These are phyloP conservation scores for Vitis rupestris DNA, from an alignment of 164 flowering plant species.

Conservation along the genomic window DNA sequence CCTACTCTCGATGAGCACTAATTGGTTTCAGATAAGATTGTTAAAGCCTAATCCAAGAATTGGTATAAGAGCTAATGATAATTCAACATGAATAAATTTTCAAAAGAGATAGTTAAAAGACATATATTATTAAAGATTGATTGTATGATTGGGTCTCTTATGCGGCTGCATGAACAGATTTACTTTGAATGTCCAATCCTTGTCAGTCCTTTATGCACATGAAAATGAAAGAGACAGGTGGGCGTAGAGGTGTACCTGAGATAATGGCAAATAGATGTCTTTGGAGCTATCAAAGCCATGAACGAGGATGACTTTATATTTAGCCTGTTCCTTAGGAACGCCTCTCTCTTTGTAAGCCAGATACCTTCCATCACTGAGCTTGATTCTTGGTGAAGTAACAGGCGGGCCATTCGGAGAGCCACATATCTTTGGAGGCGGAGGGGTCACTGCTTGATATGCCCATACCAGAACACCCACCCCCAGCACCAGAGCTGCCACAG, in stretches of 20 bases:
- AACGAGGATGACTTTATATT: not conserved
- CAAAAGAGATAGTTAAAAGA: too few species aligned
- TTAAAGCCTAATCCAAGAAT: too few species aligned
- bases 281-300: conserved; percentile 11
- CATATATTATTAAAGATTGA: too few species aligned
- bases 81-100: too few species aligned
- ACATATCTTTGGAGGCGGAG: conserved; percentile 48
- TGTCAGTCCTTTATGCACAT: too few species aligned
- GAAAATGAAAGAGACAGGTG: too few species aligned
- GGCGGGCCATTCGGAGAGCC: conserved; percentile 54
- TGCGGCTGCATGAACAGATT: too few species aligned
- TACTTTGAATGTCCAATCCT: too few species aligned
- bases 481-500: conserved; percentile 23
- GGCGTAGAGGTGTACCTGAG: not conserved
- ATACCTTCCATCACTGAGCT: conserved; percentile 60
- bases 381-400: conserved; percentile 50
- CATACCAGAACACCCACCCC: conserved; percentile 33
- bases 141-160: too few species aligned
- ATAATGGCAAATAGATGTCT: conserved; percentile 3
- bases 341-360: conserved; percentile 56
- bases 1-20: too few species aligned
- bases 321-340: conserved; percentile 38
- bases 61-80: too few species aligned
- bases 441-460: conserved; percentile 39
- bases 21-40: too few species aligned